Base-by-base conservation (phyloP, 2,329 filamentous ascomycete genomes). In the Aspergillus arachidicola region DNA sequence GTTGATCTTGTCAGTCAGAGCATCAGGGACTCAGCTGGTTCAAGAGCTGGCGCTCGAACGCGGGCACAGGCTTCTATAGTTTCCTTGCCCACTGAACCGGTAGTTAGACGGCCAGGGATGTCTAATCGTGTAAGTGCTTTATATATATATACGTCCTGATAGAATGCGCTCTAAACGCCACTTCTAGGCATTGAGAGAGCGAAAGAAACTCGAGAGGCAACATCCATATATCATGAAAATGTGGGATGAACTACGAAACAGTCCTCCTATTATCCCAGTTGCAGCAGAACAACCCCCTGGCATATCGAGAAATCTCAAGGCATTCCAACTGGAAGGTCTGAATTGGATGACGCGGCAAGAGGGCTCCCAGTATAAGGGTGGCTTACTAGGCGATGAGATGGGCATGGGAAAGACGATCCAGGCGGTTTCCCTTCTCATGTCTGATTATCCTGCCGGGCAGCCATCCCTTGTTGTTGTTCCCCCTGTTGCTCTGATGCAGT, bases 401-500 rank as follows among this genome's bases (percentile, higher is more conserved):
- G 95, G 95, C 7, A 91, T 99, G 80, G 95, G 95, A 57, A 99
- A 99, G 82, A 99, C 95, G 0, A 98, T 99, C 57, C 95, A 99
- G 78, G 94, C 95, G 2, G 95, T 99, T 21, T 97, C 94, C 3
- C 85, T 99, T 51, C 93, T 99, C 78, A 98, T 98, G 95, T 97
- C 94, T 0, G 94, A 98, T 75, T 97, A 92, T 72, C 94, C 94
- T 4, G 91, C 89, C 26, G 91, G 90, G 69, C 81, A 90, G 60
- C 94, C 95, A 1, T 91, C 93, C 0, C 83, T 98, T 4, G 94
- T 98, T 1, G 85, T 97, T 38, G 93, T 97, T 0, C 94, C 94
- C 0, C 94, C 94, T 0, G 94, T 97, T 46, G 94, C 94, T 46
- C 81, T 98, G 57, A 96, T 97, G 91, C 94, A 98, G 75, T 98